Evolutionary conservation across 257 asterid genomes (phyloP).

Genomic region (Nicotiana otophora): DNA sequence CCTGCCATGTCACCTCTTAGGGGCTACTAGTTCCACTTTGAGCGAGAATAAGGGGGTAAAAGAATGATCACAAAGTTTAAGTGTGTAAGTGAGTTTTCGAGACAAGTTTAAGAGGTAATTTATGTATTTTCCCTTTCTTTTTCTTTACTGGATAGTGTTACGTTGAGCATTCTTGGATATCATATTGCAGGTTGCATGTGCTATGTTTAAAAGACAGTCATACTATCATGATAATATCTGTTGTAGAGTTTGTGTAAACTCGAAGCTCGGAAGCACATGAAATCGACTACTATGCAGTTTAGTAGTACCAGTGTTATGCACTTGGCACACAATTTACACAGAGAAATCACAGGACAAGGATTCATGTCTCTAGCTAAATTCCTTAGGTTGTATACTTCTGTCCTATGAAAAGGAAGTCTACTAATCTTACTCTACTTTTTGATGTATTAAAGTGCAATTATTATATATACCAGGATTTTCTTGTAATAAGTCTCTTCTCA

Average conservation of each 20-base stretch:
- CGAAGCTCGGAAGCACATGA: not conserved
- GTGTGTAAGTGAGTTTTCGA: too few species aligned
- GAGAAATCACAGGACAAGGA: not conserved
- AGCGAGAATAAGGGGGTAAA: too few species aligned
- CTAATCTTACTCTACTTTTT: not conserved
- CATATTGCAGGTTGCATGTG: not conserved
- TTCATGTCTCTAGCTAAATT: not conserved
- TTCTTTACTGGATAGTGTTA: not conserved
- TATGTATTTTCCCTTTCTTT: too few species aligned
- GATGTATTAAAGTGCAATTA: not conserved
- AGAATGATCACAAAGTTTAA: too few species aligned
- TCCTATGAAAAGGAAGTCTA: not conserved
- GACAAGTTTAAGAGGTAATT: too few species aligned
- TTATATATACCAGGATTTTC: not conserved
- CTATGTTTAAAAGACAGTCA: not conserved
- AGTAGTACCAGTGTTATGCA: not conserved
- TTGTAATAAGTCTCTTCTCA: not conserved
- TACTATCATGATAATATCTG: not conserved
- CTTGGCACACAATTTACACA: not conserved
- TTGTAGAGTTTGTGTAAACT: not conserved
- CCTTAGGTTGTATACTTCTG: not conserved
- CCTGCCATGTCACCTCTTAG: too few species aligned
- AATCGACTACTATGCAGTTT: not conserved
- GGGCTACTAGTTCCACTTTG: too few species aligned
- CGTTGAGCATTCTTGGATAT: not conserved